Evolutionary conservation across 2,329 filamentous ascomycete genomes (phyloP), one percentile per base, ranked within the genome.

Genomic region (Aspergillus sp.): DNA sequence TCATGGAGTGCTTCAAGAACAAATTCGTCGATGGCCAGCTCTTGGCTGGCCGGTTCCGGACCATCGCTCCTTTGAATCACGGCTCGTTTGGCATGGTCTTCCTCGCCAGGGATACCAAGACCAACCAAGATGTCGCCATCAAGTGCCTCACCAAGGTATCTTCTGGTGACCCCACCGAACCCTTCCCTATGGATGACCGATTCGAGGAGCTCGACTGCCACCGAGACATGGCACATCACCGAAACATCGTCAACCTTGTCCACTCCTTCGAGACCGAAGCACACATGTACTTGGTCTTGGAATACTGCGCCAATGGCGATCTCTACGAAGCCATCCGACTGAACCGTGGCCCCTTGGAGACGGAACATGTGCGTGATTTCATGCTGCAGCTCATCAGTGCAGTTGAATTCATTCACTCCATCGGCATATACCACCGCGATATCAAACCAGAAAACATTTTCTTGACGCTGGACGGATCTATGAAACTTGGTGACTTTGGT

Each of bases 401-500:
- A 40, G 86, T 98, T 39, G 83, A 88, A 50, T 90, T 89, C 69
- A 89, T 95, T 70, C 93, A 98, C 68, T 78, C 80, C 51, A 90
- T 90, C 67, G 90, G 89, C 52, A 81, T 97, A 62, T 96, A 90
- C 67, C 93, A 98, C 65, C 88, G 93, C 49, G 93, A 98, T 68
- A 96, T 98, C 80, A 98, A 98, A 74, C 93, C 93, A 0, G 93
- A 98, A 77, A 98, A 98, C 75, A 95, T 98, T 68, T 97, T 98
- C 67, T 77, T 98, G 51, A 87, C 84, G 46, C 81, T 90, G 48
- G 81, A 85, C 54, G 91, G 91, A 42, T 79, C 85, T 33, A 87
- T 97, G 86, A 98, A 98, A 73, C 82, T 98, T 31, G 93, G 93
- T 60, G 93, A 98, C 68, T 95, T 97, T 65, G 93, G 93, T 43